Evolutionary conservation across 257 asterid species (phyloP), one percentile per base, ranked within the genome.

Genomic region (Haberlea rhodopensis): DNA sequence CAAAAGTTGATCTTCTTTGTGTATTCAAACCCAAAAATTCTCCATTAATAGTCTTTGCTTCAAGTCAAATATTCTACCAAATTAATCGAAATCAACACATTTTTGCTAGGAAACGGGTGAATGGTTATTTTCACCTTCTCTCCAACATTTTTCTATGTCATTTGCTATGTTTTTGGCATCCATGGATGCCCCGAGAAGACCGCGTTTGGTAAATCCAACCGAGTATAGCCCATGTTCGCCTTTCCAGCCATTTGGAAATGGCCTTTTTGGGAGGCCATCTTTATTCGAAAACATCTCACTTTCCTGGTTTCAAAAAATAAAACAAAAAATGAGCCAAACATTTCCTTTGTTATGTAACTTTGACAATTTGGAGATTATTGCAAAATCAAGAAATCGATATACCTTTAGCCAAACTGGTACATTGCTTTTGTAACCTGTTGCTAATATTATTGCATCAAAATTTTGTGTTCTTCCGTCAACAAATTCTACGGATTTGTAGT

Each of bases 191-290:
- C 98, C 98, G 21, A 91, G 95, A 73, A 91, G 86, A 52, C 98
- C 98, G 72, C 98, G 96, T 72, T 91, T 91, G 58, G 96, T 91
- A 84, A 91, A 91, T 78, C 98, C 98, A 73, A 88, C 98, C 2
- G 96, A 90, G 64, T 91, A 89, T 26, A 91, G 78, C 74, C 98
- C 98, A 48, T 80, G 45, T 55, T 89, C 82, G 1, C 98, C 98
- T 78, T 91, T 91, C 98, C 98, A 88, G 34, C 98, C 96, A 77
- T 91, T 82, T 10, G 98, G 98, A 80, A 88, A 91, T 73, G 96
- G 78, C 73, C 78, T 82, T 79, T 78, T 88, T 28, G 96, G 97
- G 79, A 90, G 83, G 26, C 97, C 97, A 80, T 90, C 95, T 67
- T 80, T 81, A 77, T 78, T 82, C n/a, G 89, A 78, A 67, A 90